Percentiles rank a stretch among this genome's conserved stretches.
phyloP scores from a whole-genome alignment of 148 eudicot species.

The Agrostemma githago region DNA sequence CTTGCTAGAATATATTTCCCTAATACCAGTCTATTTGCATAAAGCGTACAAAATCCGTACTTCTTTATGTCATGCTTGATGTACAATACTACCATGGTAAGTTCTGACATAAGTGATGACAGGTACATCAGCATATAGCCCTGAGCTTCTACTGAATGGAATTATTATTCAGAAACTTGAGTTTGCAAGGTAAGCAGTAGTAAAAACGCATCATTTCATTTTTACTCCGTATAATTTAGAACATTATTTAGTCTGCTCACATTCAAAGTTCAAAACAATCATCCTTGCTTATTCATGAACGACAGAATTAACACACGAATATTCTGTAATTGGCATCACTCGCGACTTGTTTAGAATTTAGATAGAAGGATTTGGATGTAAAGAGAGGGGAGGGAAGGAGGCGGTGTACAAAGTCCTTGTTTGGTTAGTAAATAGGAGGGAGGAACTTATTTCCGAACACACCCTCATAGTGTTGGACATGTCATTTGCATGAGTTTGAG shows the following conservation, averaged over 20 bases:
- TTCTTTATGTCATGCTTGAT: not conserved
- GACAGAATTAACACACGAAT: not conserved
- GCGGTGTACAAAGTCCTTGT: no score
- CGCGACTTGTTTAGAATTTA: no score
- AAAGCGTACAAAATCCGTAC: not conserved
- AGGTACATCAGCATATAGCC: constrained; percentile 48
- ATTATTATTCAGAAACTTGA: constrained; percentile 64
- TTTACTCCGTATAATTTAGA: not conserved
- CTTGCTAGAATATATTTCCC: not conserved
- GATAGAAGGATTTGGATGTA: no score
- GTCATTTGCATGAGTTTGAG: not conserved
- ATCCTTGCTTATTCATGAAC: not conserved
- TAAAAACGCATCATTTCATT: not conserved
- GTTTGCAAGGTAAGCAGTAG: constrained; percentile 45
- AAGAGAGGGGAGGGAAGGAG: no score
- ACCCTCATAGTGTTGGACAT: not conserved
- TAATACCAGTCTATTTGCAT: not conserved
- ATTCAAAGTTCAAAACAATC: no score
- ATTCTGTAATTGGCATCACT: not conserved
- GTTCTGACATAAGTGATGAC: constrained; percentile 23
- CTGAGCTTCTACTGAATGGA: constrained; percentile 69
- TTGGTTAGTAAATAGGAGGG: no score
- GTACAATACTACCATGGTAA: not conserved
- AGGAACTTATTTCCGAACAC: no score
- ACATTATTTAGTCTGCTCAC: not conserved